Percentiles rank a stretch among this genome's conserved stretches.
phyloP scores from a whole-genome alignment of 805 yeast genomes.

The Kurtzmaniella cleridarum region DNA sequence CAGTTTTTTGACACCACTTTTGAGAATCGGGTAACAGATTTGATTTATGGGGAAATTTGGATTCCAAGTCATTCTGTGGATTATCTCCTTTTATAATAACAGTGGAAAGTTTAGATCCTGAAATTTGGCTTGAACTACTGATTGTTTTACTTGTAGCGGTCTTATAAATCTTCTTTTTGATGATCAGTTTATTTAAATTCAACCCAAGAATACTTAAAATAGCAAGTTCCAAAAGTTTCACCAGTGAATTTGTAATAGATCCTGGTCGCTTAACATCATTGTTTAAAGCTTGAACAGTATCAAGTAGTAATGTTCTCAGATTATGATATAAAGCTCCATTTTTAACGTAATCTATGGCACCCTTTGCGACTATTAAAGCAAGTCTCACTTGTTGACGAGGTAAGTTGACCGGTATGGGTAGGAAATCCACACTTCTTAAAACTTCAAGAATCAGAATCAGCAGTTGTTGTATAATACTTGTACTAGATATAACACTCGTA shows the following conservation, averaged over 20 bases:
- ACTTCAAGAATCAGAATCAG: conserved; percentile 55
- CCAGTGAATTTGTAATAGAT: conserved; percentile 51
- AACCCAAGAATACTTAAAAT: conserved; percentile 59
- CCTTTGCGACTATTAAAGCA: conserved; percentile 62
- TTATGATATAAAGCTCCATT: conserved; percentile 78
- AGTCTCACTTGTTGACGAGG: conserved; percentile 60
- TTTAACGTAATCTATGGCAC: conserved; percentile 75
- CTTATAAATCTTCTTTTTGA: conserved; percentile 11
- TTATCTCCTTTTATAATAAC: too few relatives aligned
- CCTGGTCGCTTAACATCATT: conserved; percentile 55
- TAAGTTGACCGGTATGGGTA: conserved; percentile 62
- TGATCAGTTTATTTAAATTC: conserved; percentile 21
- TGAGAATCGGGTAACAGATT: too few relatives aligned
- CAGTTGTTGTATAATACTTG: conserved; percentile 65
- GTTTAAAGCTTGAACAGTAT: conserved; percentile 45
- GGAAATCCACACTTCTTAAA: conserved; percentile 38
- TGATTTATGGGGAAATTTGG: too few relatives aligned
- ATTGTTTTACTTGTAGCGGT: conserved; percentile 13
- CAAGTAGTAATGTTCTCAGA: conserved; percentile 51
- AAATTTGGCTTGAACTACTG: conserved; percentile 2
- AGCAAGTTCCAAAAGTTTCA: conserved; percentile 52
- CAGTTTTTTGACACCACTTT: too few relatives aligned
- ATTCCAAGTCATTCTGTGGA: too few relatives aligned
- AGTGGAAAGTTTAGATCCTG: too few relatives aligned
- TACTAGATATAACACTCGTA: conserved; percentile 40